These are phyloP conservation scores for Sicyos baderoa DNA, from an alignment of 306 rosid genomes.

Conservation along the genomic window DNA sequence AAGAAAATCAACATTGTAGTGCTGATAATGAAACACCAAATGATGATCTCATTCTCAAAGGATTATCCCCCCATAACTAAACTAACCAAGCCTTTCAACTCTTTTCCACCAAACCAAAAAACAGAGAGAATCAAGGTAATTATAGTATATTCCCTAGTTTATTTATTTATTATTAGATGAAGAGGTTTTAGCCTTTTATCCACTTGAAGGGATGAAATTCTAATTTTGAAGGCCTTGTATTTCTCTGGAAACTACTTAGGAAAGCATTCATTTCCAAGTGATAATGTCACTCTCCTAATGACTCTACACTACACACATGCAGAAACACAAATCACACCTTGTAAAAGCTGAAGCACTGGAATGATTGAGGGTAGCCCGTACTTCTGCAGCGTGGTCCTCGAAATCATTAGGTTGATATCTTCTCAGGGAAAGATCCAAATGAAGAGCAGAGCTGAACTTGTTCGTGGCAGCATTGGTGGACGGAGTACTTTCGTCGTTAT, in stretches of 20 bases:
- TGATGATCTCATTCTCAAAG: background rate
- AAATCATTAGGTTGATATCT: constrained; percentile 44
- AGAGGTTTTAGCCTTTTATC: constrained; percentile 2
- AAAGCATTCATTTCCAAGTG: background rate
- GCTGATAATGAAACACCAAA: background rate
- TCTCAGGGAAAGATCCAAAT: constrained; percentile 80
- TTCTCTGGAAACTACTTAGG: too few species aligned
- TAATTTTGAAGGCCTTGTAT: background rate
- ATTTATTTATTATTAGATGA: background rate
- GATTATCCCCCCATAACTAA: background rate
- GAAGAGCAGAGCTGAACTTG: constrained; percentile 46
- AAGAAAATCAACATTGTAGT: constrained; percentile 2
- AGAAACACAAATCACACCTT: constrained; percentile 33
- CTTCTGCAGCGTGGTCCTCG: constrained; percentile 45
- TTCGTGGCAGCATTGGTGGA: constrained; percentile 43
- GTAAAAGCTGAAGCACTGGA: constrained; percentile 84
- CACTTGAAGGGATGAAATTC: background rate
- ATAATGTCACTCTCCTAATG: background rate
- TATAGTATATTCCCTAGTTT: background rate
- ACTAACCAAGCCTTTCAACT: constrained; percentile 5
- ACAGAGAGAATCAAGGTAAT: background rate
- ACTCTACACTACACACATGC: background rate
- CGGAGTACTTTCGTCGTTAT: constrained; percentile 36
- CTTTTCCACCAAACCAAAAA: background rate
- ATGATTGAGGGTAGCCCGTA: constrained; percentile 51